A percentile compares a stretch with the other conserved stretches of the same genome.
Conservation (phyloP, 257 asterid species). For the Osmanthus fragrans region DNA sequence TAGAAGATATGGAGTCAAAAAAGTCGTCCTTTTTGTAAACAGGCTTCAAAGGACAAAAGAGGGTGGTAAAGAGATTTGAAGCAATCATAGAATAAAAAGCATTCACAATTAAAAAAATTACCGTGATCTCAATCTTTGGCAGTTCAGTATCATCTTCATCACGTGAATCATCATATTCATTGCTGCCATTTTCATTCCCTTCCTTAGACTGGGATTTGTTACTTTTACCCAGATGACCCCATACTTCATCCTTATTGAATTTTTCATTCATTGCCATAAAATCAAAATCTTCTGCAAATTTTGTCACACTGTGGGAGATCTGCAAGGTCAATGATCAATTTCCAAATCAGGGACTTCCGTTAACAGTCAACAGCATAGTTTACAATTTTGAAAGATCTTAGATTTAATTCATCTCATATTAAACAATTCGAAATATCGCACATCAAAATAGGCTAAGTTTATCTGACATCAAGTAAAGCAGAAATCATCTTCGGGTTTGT, state of each 20-base stretch:
- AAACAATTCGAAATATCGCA: background rate
- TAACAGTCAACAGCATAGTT: background rate
- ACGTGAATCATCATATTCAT: constrained; percentile 51
- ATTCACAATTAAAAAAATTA: constrained; percentile 20
- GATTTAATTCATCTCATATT: background rate
- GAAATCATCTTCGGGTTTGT: background rate
- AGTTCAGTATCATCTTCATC: constrained; percentile 57
- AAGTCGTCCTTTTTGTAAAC: constrained; percentile 89
- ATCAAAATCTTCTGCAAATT: constrained; percentile 89
- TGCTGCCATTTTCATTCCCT: constrained; percentile 56
- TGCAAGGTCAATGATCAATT: constrained; percentile 36
- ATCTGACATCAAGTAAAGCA: background rate
- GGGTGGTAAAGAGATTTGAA: background rate
- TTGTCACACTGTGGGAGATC: constrained; percentile 63
- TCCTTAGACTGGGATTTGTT: constrained; percentile 48
- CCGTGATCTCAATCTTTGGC: constrained; percentile 68
- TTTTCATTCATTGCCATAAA: constrained; percentile 97
- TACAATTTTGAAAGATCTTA: background rate
- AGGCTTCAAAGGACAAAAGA: constrained; percentile 50
- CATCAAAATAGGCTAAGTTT: background rate
- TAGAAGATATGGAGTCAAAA: constrained; percentile 77
- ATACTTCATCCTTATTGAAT: constrained; percentile 93
- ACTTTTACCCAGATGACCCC: constrained; percentile 96
- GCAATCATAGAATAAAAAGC: background rate
- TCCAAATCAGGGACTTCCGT: constrained; percentile 4